These are phyloP conservation scores for Termitomyces sp. DNA, from an alignment of 768 basidiomycete genomes.

Conservation along the genomic window DNA sequence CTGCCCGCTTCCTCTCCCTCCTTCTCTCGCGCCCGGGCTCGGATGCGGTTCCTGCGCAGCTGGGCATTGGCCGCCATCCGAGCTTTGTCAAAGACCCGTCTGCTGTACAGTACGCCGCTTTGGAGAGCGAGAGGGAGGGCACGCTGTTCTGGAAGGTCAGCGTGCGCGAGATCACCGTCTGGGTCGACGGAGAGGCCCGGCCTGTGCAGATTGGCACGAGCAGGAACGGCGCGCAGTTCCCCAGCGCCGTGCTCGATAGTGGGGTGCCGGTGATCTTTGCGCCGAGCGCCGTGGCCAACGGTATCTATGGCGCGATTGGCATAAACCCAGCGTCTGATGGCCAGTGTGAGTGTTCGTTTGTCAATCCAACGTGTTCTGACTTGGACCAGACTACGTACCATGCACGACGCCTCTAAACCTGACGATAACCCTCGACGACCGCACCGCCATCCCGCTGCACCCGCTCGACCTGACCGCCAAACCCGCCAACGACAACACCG, in stretches of 20 bases:
- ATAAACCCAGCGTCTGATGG: conserved; percentile 55
- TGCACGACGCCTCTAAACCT: conserved; percentile 70
- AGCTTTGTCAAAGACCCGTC: conserved; percentile 47
- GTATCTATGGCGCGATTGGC: conserved; percentile 72
- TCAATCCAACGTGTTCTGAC: too few relatives aligned
- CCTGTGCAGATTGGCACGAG: conserved; percentile 36
- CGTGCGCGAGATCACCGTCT: conserved; percentile 57
- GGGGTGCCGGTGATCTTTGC: conserved; percentile 67
- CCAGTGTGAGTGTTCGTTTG: conserved; percentile 55
- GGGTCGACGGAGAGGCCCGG: conserved; percentile 37
- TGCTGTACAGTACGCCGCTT: conserved; percentile 40
- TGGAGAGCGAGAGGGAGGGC: conserved; percentile 36
- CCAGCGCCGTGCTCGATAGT: conserved; percentile 68
- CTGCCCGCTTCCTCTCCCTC: conserved; percentile 61
- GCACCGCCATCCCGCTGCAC: conserved; percentile 55
- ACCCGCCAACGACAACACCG: conserved; percentile 33
- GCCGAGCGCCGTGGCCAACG: conserved; percentile 57
- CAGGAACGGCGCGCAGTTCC: conserved; percentile 35
- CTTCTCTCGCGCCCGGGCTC: conserved; percentile 67
- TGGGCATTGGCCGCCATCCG: conserved; percentile 72
- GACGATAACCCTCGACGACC: conserved; percentile 58
- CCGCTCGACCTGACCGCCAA: conserved; percentile 67
- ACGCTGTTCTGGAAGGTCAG: conserved; percentile 58
- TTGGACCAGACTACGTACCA: conserved; percentile 67
- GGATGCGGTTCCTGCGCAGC: conserved; percentile 43